phyloP scores from a whole-genome alignment of 2,329 filamentous ascomycete species.

The Pseudogymnoascus sp. region DNA sequence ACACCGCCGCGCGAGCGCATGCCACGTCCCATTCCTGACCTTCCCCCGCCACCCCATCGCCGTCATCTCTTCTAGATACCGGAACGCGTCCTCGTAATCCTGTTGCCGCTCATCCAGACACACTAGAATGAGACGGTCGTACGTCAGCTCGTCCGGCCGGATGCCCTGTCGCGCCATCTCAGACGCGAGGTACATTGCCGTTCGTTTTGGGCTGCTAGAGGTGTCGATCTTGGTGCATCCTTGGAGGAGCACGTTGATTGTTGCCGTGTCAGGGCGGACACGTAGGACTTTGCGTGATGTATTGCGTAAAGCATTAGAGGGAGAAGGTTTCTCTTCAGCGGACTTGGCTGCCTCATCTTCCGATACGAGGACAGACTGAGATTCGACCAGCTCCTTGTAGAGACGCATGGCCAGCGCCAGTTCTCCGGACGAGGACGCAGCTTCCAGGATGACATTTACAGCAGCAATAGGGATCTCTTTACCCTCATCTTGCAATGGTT shows the following conservation, averaged over 20 bases:
- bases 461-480: constrained; percentile 42
- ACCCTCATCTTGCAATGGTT: constrained; percentile 41
- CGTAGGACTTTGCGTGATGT: background rate
- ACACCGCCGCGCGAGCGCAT: constrained; percentile 22
- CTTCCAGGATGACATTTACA: constrained; percentile 35
- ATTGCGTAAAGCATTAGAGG: background rate
- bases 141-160: constrained; percentile 48
- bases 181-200: constrained; percentile 52
- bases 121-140: constrained; percentile 52
- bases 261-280: constrained; percentile 31
- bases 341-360: background rate
- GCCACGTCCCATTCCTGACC: constrained; percentile 11
- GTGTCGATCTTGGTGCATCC: constrained; percentile 34
- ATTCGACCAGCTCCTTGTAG: constrained; percentile 49
- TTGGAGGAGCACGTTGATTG: constrained; percentile 52
- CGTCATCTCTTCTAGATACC: constrained; percentile 43
- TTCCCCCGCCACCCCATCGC: constrained; percentile 27
- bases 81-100: constrained; percentile 38
- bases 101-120: constrained; percentile 37
- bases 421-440: constrained; percentile 28
- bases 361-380: constrained; percentile 29
- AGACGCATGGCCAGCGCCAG: constrained; percentile 46
- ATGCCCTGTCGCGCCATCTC: constrained; percentile 52
- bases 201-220: constrained; percentile 23
- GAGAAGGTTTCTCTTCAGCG: background rate